phyloP scores from a whole-genome alignment of 2,329 filamentous ascomycete species.

The Verticillium albo-atrum region DNA sequence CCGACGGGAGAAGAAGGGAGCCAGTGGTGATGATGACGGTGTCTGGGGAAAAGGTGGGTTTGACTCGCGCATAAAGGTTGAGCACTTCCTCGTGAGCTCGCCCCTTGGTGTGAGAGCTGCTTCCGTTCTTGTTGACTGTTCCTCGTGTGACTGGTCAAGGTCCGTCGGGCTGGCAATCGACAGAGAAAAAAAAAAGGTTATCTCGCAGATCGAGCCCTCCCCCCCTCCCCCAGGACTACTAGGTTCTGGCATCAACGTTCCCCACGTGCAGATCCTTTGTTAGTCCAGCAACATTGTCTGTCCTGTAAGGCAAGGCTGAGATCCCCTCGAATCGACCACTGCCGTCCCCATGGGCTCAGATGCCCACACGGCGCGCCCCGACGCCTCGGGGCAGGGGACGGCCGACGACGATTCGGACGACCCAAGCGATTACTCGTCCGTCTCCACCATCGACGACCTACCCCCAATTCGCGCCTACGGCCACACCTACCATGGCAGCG shows the following conservation, averaged over 20 bases:
- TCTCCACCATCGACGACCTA: conserved; percentile 24
- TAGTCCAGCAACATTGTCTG: not conserved
- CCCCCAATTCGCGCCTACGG: conserved; percentile 27
- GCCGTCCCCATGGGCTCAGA: not conserved
- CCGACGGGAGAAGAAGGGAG: not conserved
- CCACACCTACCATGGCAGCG: conserved; percentile 31
- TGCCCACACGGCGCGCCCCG: not conserved
- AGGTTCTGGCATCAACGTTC: not conserved
- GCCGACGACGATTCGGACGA: conserved; percentile 7
- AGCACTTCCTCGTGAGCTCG: not conserved
- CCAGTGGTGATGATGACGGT: not conserved
- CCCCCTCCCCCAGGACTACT: not conserved
- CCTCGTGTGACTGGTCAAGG: not conserved
- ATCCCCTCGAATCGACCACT: not conserved
- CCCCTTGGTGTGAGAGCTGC: not conserved
- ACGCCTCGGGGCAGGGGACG: conserved; percentile 1
- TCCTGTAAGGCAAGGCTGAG: not conserved
- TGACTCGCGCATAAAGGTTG: not conserved
- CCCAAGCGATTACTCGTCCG: conserved; percentile 22
- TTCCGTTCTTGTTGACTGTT: not conserved
- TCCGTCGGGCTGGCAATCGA: not conserved
- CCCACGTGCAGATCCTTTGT: not conserved
- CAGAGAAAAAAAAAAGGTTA: not conserved
- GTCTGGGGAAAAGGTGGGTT: not conserved
- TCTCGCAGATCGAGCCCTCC: not conserved